phyloP scores from a whole-genome alignment of 208 protist species.

The Entamoeba invadens region DNA sequence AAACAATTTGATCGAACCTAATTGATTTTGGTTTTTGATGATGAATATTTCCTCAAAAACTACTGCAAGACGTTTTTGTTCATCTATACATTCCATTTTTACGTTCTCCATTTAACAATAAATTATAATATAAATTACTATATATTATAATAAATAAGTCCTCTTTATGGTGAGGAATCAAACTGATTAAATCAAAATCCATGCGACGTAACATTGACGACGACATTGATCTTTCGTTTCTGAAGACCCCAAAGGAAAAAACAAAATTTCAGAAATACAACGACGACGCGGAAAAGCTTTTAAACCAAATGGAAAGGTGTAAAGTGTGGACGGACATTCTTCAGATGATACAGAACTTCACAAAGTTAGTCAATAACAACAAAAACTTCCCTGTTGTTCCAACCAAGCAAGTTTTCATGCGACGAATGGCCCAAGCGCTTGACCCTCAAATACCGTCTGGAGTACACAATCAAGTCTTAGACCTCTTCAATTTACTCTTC shows the following conservation, averaged over 20 bases:
- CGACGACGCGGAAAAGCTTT: not conserved
- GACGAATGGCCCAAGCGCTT: not conserved
- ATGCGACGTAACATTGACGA: not conserved
- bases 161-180: too few relatives aligned
- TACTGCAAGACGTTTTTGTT: too few relatives aligned
- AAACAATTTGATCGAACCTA: too few relatives aligned
- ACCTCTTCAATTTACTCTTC: not conserved
- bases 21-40: too few relatives aligned
- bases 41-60: too few relatives aligned
- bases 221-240: not conserved
- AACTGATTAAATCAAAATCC: too few relatives aligned
- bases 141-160: too few relatives aligned
- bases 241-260: not conserved
- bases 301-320: not conserved
- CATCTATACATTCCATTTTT: too few relatives aligned
- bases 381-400: slow-evolving; percentile 1
- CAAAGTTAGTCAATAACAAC: not conserved
- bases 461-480: not conserved
- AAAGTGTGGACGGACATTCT: not conserved
- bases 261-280: not conserved
- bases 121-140: too few relatives aligned
- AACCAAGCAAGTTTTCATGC: not conserved
- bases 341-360: not conserved
- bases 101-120: too few relatives aligned
- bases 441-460: not conserved